Percentiles rank a stretch among this genome's conserved stretches.
phyloP scores from a whole-genome alignment of 306 rosid species.

The Calophaca sinica region DNA sequence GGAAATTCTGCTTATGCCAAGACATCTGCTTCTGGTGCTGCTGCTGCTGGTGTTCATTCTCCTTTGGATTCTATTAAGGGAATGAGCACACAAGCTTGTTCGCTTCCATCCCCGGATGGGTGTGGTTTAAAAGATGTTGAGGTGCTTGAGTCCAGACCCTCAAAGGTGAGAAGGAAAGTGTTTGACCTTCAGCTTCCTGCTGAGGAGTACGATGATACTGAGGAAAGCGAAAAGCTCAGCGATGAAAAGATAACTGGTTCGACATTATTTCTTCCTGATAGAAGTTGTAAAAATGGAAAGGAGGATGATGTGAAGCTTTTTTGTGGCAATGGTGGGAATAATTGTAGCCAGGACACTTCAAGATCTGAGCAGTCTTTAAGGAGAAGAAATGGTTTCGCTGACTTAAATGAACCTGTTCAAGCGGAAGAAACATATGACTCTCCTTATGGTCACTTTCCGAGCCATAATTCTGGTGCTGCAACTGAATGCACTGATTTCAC shows the following conservation, averaged over 20 bases:
- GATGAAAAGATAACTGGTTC: slow-evolving; percentile 61
- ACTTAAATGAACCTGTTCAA: slow-evolving; percentile 83
- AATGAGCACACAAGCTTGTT: slow-evolving; percentile 52
- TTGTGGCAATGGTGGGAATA: slow-evolving; percentile 53
- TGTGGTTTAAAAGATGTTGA: slow-evolving; percentile 67
- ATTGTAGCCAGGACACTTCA: slow-evolving; percentile 53
- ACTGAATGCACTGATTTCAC: slow-evolving; percentile 56
- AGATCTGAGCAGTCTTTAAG: slow-evolving; percentile 55
- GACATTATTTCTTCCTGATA: slow-evolving; percentile 54
- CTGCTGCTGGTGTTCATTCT: slow-evolving; percentile 76
- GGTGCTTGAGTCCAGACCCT: slow-evolving; percentile 79
- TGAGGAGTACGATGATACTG: slow-evolving; percentile 76
- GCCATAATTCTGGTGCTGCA: slow-evolving; percentile 51
- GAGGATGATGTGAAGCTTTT: slow-evolving; percentile 56
- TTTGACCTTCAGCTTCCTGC: slow-evolving; percentile 97
- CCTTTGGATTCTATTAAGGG: slow-evolving; percentile 65
- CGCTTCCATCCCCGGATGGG: slow-evolving; percentile 68
- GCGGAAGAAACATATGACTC: slow-evolving; percentile 74
- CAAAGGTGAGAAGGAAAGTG: slow-evolving; percentile 75
- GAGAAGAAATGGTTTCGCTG: slow-evolving; percentile 71
- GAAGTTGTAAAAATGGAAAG: slow-evolving; percentile 49
- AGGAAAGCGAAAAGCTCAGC: slow-evolving; percentile 80
- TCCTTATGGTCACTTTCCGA: slow-evolving; percentile 47
- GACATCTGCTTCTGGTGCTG: slow-evolving; percentile 62
- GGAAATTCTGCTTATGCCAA: slow-evolving; percentile 62